Conservation (phyloP, 129 eudicot species). For the Flaveria brownii region DNA sequence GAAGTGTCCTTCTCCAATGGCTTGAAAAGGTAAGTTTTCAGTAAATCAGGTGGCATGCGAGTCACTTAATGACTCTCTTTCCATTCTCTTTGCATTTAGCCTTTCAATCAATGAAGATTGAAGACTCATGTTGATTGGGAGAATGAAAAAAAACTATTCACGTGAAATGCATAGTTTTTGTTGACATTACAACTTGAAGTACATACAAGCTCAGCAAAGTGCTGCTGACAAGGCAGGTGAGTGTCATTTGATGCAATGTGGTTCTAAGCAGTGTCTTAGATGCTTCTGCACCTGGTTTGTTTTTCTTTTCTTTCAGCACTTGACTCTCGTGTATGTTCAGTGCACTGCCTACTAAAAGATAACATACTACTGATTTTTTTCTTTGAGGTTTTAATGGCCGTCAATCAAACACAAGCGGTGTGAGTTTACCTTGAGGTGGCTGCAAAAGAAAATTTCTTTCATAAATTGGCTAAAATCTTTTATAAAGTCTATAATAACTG, state of each 20-base stretch:
- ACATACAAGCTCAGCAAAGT: conserved; percentile 96
- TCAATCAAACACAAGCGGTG: conserved; percentile 86
- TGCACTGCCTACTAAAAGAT: conserved; percentile 94
- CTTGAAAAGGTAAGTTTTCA: conserved; percentile 70
- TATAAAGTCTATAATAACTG: conserved; percentile 12
- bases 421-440: conserved; percentile 93
- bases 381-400: conserved; percentile 93
- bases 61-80: neutral
- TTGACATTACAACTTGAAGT: conserved; percentile 88
- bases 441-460: neutral
- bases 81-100: neutral
- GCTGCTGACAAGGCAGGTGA: conserved; percentile 98
- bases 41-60: neutral
- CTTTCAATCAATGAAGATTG: neutral
- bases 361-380: conserved; percentile 97
- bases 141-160: conserved; percentile 94
- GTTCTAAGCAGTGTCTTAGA: conserved; percentile 12
- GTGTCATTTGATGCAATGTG: conserved; percentile 28
- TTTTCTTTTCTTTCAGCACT: conserved; percentile 5
- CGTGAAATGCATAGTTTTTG: conserved; percentile 99
- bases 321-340: conserved; percentile 40
- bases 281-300: neutral
- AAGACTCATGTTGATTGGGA: conserved; percentile 50
- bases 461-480: neutral
- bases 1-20: conserved; percentile 93